phyloP scores from a whole-genome alignment of 257 asterid species.

The Marsdenia floribunda region DNA sequence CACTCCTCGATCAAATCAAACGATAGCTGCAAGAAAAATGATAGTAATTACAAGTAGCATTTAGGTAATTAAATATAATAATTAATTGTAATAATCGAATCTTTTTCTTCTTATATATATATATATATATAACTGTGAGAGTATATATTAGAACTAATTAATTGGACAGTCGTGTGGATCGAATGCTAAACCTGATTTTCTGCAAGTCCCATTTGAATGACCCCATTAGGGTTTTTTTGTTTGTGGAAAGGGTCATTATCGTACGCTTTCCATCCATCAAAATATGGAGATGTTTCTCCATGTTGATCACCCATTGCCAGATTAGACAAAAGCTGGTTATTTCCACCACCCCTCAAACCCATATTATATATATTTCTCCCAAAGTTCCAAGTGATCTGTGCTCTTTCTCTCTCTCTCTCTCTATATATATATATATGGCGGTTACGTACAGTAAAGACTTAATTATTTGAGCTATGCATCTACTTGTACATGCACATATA shows the following conservation, averaged over 20 bases:
- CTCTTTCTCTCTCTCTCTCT: too few relatives aligned
- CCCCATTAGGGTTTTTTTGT: conserved; percentile 52
- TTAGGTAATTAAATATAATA: background rate
- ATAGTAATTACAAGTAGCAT: background rate
- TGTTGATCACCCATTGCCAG: conserved; percentile 54
- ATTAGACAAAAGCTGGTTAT: conserved; percentile 39
- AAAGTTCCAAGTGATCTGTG: too few relatives aligned
- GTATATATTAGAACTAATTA: background rate
- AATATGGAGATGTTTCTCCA: conserved; percentile 78
- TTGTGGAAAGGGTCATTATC: conserved; percentile 73
- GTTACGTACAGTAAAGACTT: too few relatives aligned
- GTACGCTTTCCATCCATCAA: conserved; percentile 92
- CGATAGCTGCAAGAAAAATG: conserved; percentile 41
- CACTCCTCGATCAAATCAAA: conserved; percentile 56
- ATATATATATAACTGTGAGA: background rate
- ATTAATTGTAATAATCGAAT: background rate
- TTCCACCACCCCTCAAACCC: conserved; percentile 25
- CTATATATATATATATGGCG: too few relatives aligned
- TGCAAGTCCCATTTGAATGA: conserved; percentile 89
- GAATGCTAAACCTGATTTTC: conserved; percentile 56
- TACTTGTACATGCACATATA: too few relatives aligned
- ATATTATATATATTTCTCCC: conserved; percentile 2
- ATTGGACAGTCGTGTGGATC: too few relatives aligned
- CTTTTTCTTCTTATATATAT: background rate
- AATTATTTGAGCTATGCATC: too few relatives aligned